phyloP scores from a whole-genome alignment of 2,329 filamentous ascomycete species.

The Zasmidium citrigriseum region DNA sequence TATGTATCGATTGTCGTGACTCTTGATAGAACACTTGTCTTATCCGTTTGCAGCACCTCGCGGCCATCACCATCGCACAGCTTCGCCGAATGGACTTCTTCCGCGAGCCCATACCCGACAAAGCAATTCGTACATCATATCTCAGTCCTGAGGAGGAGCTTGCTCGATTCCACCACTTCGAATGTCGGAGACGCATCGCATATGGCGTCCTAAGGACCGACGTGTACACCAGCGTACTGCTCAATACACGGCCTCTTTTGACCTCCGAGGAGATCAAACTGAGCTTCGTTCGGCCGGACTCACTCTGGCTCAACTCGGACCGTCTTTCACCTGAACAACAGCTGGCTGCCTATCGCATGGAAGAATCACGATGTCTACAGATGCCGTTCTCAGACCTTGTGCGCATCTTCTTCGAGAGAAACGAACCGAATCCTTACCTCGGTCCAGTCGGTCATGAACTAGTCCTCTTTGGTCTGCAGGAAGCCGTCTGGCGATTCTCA shows the following conservation, averaged over 20 bases:
- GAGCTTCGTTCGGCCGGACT: conserved; percentile 14
- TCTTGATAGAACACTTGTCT: neutral
- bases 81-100: conserved; percentile 20
- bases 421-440: conserved; percentile 16
- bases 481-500: conserved; percentile 21
- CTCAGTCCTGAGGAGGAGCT: conserved; percentile 7
- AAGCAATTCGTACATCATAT: neutral
- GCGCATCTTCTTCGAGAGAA: conserved; percentile 15
- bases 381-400: conserved; percentile 22
- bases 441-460: conserved; percentile 18
- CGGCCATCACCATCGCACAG: conserved; percentile 18
- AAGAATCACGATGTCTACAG: conserved; percentile 10
- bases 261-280: conserved; percentile 20
- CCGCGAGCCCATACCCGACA: conserved; percentile 15
- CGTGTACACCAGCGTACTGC: conserved; percentile 17
- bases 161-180: conserved; percentile 7
- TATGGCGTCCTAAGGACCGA: conserved; percentile 19
- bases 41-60: conserved; percentile 9
- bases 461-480: conserved; percentile 19
- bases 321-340: conserved; percentile 1
- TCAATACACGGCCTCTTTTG: conserved; percentile 16
- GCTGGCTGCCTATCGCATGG: conserved; percentile 8
- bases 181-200: conserved; percentile 13
- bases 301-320: conserved; percentile 13
- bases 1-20: neutral